These are phyloP conservation scores for Clonostachys sp. DNA, from an alignment of 2,329 filamentous ascomycete species.

Conservation along the genomic window DNA sequence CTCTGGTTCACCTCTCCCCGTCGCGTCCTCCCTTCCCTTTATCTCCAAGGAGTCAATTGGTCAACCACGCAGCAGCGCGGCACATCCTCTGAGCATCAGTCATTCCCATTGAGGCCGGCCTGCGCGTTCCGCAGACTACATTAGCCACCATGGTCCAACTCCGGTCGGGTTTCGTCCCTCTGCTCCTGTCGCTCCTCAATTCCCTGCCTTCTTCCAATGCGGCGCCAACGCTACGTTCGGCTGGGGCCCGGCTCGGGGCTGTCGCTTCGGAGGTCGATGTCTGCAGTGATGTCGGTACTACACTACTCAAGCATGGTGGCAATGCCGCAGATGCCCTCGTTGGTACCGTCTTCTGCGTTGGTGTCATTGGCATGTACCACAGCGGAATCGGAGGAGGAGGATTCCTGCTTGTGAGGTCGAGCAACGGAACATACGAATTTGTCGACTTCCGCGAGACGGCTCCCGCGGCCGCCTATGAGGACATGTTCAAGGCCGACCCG, in stretches of 20 bases:
- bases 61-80: too few species aligned
- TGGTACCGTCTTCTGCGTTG: slow-evolving; percentile 60
- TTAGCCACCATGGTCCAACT: too few species aligned
- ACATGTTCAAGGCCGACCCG: slow-evolving; percentile 75
- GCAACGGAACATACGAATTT: slow-evolving; percentile 67
- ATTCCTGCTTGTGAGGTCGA: slow-evolving; percentile 67
- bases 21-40: too few species aligned
- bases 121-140: too few species aligned
- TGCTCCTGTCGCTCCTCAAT: too few species aligned
- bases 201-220: too few species aligned
- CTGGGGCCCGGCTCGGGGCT: slow-evolving; percentile 35
- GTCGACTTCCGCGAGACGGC: slow-evolving; percentile 85
- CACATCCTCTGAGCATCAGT: too few species aligned
- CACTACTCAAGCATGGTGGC: slow-evolving; percentile 52
- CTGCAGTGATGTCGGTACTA: slow-evolving; percentile 55
- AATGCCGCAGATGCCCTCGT: slow-evolving; percentile 65
- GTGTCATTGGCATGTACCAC: slow-evolving; percentile 62
- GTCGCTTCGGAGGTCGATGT: slow-evolving; percentile 56
- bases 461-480: slow-evolving; percentile 69
- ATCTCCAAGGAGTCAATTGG: too few species aligned
- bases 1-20: too few species aligned
- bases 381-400: slow-evolving; percentile 73
- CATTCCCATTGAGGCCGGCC: too few species aligned
- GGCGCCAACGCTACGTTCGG: too few species aligned
- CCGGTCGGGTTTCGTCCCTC: too few species aligned